phyloP scores from a whole-genome alignment of 352 stramenopile species.

The Phytophthora sojae region DNA sequence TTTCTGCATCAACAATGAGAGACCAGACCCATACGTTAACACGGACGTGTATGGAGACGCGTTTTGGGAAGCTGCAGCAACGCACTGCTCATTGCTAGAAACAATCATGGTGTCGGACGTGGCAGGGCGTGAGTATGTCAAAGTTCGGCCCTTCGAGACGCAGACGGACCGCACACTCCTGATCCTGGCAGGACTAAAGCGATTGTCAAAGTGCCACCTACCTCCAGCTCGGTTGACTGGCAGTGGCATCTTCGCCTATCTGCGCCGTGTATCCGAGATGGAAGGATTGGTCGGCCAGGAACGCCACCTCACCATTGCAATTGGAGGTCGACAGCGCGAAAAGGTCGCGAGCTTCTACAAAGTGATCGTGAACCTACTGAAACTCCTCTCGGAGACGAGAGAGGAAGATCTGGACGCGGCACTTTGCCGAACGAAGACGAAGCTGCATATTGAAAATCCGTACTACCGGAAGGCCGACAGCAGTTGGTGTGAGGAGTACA shows the following conservation, averaged over 20 bases:
- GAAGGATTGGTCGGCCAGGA: neutral
- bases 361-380: neutral
- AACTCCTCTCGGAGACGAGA: neutral
- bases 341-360: neutral
- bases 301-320: neutral
- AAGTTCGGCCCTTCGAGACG: slow-evolving; percentile 21
- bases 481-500: neutral
- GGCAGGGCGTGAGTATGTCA: slow-evolving; percentile 9
- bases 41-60: slow-evolving; percentile 13
- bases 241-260: slow-evolving; percentile 5
- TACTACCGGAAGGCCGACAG: neutral
- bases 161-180: neutral
- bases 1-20: neutral
- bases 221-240: neutral
- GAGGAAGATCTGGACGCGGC: neutral
- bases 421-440: neutral
- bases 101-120: slow-evolving; percentile 14
- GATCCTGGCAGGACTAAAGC: neutral
- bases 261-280: neutral
- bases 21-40: neutral
- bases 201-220: neutral
- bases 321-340: neutral
- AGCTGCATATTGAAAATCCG: neutral
- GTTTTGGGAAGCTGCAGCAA: slow-evolving; percentile 10
- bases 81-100: slow-evolving; percentile 22